A percentile compares a stretch with the other conserved stretches of the same genome.
Evolutionary conservation across 768 basidiomycete genomes (phyloP).

Genomic region (Panellus pusillus): DNA sequence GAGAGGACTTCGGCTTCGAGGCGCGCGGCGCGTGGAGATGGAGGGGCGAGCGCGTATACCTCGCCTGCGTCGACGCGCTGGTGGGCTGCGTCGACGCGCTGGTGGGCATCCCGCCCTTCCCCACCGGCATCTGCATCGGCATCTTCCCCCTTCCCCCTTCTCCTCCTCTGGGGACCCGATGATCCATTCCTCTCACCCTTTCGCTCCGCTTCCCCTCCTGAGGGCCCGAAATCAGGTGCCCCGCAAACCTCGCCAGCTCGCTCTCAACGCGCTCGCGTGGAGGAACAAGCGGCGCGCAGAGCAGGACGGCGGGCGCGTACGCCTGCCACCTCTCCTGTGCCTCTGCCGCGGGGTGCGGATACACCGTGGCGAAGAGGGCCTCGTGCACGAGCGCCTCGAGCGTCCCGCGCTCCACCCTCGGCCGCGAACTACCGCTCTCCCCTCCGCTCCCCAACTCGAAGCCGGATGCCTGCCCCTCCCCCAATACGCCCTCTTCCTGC

Average conservation of each 20-base stretch:
- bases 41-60: constrained; percentile 51
- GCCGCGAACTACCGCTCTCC: background rate
- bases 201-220: constrained; percentile 40
- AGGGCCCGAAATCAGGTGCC: constrained; percentile 62
- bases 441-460: constrained; percentile 14
- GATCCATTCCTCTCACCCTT: constrained; percentile 42
- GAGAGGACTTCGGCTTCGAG: constrained; percentile 69
- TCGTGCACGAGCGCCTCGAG: constrained; percentile 87
- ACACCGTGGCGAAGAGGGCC: constrained; percentile 75
- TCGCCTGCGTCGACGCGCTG: too few relatives aligned
- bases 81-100: constrained; percentile 55
- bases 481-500: constrained; percentile 37
- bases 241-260: constrained; percentile 69
- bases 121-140: too few relatives aligned
- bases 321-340: constrained; percentile 52
- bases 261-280: constrained; percentile 59
- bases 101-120: constrained; percentile 32
- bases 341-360: too few relatives aligned
- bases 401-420: constrained; percentile 53
- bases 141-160: too few relatives aligned
- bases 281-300: constrained; percentile 60
- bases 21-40: constrained; percentile 44
- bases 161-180: constrained; percentile 22
- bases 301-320: constrained; percentile 60
- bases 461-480: constrained; percentile 63